Percentiles rank a stretch among this genome's conserved stretches.
Conservation (phyloP, 306 rosid species). For the Fagus crenata region DNA sequence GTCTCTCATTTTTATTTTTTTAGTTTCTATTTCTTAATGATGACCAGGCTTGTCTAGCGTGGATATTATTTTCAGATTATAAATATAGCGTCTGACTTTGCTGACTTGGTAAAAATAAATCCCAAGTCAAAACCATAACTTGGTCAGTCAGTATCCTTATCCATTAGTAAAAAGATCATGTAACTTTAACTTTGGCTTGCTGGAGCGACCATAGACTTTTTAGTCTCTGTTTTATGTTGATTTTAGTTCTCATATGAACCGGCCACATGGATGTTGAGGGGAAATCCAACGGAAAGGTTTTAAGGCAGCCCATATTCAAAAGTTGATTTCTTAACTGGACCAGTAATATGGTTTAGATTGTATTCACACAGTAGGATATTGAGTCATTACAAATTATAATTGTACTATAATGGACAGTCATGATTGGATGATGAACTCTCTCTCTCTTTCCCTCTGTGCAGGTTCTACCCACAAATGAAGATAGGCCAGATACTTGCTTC, state of each 20-base stretch:
- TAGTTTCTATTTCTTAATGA: background rate
- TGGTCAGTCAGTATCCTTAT: background rate
- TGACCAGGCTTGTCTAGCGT: background rate
- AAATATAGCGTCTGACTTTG: background rate
- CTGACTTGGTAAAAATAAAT: background rate
- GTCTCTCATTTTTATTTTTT: background rate
- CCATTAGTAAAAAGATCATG: background rate
- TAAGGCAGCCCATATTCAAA: background rate
- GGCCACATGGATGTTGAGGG: background rate
- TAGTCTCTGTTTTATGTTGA: background rate
- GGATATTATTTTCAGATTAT: background rate
- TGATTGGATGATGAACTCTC: constrained; percentile 15
- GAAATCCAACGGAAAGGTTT: background rate
- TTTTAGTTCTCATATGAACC: background rate
- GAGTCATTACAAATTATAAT: background rate
- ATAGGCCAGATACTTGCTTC: constrained; percentile 60
- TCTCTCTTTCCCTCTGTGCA: constrained; percentile 27
- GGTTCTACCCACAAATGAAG: constrained; percentile 73
- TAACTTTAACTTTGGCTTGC: background rate
- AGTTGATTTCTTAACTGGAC: background rate
- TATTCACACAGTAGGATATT: background rate
- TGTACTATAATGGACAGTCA: background rate
- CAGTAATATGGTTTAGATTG: background rate
- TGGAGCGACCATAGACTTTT: background rate
- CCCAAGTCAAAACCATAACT: background rate